phyloP scores from a whole-genome alignment of 1,284 basidiomycete species.

The Leccinum huronense region DNA sequence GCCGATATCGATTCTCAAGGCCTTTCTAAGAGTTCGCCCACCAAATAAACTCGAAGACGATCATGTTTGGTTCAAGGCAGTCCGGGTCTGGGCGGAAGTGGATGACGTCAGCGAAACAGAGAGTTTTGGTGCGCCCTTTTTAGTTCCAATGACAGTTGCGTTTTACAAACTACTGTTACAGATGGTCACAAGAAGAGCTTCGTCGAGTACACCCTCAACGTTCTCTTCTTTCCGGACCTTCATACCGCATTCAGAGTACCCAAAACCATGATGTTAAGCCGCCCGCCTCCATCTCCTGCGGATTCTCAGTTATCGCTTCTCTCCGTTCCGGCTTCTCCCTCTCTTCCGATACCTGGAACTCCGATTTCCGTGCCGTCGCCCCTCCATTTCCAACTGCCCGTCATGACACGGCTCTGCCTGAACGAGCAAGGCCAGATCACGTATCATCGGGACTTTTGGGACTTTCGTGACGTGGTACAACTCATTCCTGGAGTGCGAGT shows the following conservation, averaged over 20 bases:
- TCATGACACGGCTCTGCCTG: conserved; percentile 67
- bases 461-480: conserved; percentile 65
- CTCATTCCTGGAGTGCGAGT: conserved; percentile 65
- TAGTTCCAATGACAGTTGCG: background rate
- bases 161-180: conserved; percentile 29
- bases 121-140: conserved; percentile 59
- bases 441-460: conserved; percentile 74
- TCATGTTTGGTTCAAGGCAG: conserved; percentile 50
- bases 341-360: conserved; percentile 52
- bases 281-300: conserved; percentile 36
- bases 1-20: conserved; percentile 57
- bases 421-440: conserved; percentile 74
- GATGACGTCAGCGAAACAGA: conserved; percentile 72
- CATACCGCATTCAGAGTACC: conserved; percentile 31
- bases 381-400: conserved; percentile 64
- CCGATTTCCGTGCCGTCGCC: conserved; percentile 60
- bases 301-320: conserved; percentile 27
- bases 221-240: conserved; percentile 53
- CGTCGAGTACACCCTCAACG: conserved; percentile 65
- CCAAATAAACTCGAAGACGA: conserved; percentile 25
- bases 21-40: conserved; percentile 50
- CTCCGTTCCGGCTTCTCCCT: conserved; percentile 37
- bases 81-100: conserved; percentile 70
- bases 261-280: conserved; percentile 33
- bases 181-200: conserved; percentile 69